Percentiles rank a stretch among this genome's conserved stretches.
Conservation (phyloP, 305 asterid species). For the Andrographis paniculata region DNA sequence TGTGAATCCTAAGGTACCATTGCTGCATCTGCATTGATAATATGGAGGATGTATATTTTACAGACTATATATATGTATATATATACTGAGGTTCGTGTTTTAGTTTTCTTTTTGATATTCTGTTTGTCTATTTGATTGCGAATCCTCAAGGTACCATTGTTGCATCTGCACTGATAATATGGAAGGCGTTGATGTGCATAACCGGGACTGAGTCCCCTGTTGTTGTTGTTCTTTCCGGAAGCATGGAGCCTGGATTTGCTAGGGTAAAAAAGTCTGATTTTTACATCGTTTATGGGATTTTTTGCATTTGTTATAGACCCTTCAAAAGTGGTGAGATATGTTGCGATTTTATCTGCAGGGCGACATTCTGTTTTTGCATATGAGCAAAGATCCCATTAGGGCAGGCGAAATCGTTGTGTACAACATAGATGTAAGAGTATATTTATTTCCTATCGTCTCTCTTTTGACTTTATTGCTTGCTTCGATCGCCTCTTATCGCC, state of each 20-base stretch:
- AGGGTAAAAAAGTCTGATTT: too few species aligned
- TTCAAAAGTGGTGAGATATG: too few species aligned
- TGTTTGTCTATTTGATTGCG: too few species aligned
- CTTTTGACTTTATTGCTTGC: background rate
- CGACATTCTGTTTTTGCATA: conserved; percentile 58
- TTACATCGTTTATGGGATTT: too few species aligned
- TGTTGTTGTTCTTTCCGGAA: conserved; percentile 63
- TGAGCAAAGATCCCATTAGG: conserved; percentile 58
- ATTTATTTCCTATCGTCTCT: background rate
- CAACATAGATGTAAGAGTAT: conserved; percentile 47
- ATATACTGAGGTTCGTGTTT: too few species aligned
- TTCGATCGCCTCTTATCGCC: background rate
- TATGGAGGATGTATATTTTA: too few species aligned
- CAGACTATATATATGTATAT: too few species aligned
- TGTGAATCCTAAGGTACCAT: conserved; percentile 35
- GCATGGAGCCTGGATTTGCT: conserved; percentile 76
- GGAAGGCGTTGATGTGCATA: conserved; percentile 46
- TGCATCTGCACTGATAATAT: conserved; percentile 48
- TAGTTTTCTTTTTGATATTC: too few species aligned
- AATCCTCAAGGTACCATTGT: conserved; percentile 41
- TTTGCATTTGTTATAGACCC: too few species aligned
- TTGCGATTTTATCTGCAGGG: conserved; percentile 35
- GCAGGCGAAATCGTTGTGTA: conserved; percentile 62
- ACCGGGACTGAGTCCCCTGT: conserved; percentile 64
- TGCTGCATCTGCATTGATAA: conserved; percentile 44